Conservation (phyloP, 768 basidiomycete species). For the Tricholoma terreum region DNA sequence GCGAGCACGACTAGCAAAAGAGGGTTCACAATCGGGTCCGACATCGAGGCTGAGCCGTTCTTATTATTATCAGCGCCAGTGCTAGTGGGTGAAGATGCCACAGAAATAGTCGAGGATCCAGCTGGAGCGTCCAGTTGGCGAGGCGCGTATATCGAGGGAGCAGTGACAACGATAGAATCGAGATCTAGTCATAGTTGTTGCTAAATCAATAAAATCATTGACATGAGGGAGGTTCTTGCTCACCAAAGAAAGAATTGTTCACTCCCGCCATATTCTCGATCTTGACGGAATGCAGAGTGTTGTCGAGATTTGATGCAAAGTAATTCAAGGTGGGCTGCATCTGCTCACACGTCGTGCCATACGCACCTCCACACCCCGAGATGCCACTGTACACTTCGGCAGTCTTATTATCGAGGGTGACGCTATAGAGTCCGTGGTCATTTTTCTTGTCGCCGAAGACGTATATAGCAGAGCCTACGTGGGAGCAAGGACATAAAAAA, state of each 20-base stretch:
- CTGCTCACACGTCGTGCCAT: conserved; percentile 44
- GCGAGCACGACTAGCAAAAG: background rate
- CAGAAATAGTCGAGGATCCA: conserved; percentile 1
- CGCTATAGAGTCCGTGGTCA: conserved; percentile 44
- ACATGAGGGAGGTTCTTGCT: conserved; percentile 3
- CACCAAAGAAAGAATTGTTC: conserved; percentile 45
- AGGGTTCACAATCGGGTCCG: background rate
- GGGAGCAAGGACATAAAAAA: background rate
- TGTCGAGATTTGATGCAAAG: conserved; percentile 41
- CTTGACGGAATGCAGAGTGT: conserved; percentile 34
- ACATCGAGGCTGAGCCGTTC: background rate
- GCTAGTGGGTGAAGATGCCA: background rate
- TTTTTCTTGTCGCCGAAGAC: conserved; percentile 50
- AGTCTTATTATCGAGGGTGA: conserved; percentile 35
- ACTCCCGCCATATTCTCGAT: conserved; percentile 40
- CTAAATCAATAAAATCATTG: background rate
- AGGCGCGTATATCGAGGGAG: conserved; percentile 40
- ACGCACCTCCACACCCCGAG: conserved; percentile 47
- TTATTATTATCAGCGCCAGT: too few relatives aligned
- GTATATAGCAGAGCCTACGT: conserved; percentile 40
- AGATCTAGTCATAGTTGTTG: too few relatives aligned
- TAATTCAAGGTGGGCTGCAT: conserved; percentile 41
- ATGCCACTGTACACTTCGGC: conserved; percentile 34
- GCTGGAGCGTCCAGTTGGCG: conserved; percentile 22
- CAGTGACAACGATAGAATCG: conserved; percentile 42